Evolutionary conservation across 768 basidiomycete species (phyloP), one percentile per base, ranked within the genome.

Genomic region (Gymnopilus dilepis): DNA sequence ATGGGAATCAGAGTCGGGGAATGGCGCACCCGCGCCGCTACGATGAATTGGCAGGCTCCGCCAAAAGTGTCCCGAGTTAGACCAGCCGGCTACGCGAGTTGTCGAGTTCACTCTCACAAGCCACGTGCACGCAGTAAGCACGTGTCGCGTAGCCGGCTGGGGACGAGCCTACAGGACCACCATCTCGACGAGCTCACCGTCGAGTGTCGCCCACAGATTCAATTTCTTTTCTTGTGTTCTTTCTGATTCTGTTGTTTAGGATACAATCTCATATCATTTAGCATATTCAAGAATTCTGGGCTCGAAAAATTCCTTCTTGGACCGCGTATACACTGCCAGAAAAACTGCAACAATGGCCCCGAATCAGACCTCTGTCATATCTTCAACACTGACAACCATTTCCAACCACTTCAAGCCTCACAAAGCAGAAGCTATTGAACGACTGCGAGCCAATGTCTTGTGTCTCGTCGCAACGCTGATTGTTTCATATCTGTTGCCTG

Each of bases 391-490:
- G n/a, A 42, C 63, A 26, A 42, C 64, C 12, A 45, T 64, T 31
- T 55, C 67, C 28, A 73, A 76, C 65, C 71, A 76, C 50, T 70
- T 82, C 69, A 82, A 79, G 64, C 78, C 83, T 59, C 75, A 79
- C 59, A 77, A 80, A 59, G 72, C 79, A 17, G 80, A 82, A 60
- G 82, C 82, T 1, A 64, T 81, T 1, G 74, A 78, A 57, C 71
- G 82, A 62, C 73, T 82, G 42, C 78, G 81, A 43, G 63, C 70
- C 41, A 83, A 82, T 66, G 67, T 67, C 11, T 71, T 80, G 37
- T 74, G 74, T 48, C 65, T 82, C 31, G 53, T 78, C 17, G 64
- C 75, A 12, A 60, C 74, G 7, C 42, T 76, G 17, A 52, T 80
- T 19, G 62, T 78, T 4, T 77, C 80, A 9, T 75, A 78, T 56